Conservation (phyloP, 2,329 filamentous ascomycete genomes). For the Xylariaceae sp. region DNA sequence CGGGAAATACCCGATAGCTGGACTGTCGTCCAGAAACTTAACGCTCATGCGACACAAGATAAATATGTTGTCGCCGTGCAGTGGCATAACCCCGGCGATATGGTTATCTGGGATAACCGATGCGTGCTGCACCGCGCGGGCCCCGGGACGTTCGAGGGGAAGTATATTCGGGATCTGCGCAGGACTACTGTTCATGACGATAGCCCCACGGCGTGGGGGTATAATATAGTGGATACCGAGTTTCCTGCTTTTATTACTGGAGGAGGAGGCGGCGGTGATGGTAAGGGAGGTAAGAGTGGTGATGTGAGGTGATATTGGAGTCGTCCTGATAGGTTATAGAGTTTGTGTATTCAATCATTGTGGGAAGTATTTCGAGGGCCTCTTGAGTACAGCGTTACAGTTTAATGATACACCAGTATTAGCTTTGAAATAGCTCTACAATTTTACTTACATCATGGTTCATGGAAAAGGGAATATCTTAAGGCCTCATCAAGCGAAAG, state of each 20-base stretch:
- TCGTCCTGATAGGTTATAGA: no score
- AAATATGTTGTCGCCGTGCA: conserved; percentile 53
- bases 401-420: no score
- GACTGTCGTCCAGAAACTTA: conserved; percentile 47
- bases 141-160: conserved; percentile 54
- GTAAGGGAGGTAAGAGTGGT: neutral
- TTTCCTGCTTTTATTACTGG: conserved; percentile 13
- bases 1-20: conserved; percentile 43
- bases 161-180: conserved; percentile 58
- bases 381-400: no score
- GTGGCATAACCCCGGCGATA: conserved; percentile 56
- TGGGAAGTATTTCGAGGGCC: no score
- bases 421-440: no score
- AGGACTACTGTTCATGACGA: conserved; percentile 61
- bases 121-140: conserved; percentile 60
- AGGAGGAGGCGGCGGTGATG: no score
- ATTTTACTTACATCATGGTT: no score
- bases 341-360: no score
- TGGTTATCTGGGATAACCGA: conserved; percentile 66
- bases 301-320: conserved; percentile 8
- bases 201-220: conserved; percentile 46
- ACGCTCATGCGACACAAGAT: conserved; percentile 52
- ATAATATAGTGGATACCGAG: conserved; percentile 37
- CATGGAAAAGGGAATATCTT: no score
- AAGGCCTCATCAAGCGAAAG: no score